Base-by-base conservation (phyloP, 495 filamentous ascomycete species). In the Immersiella caudata region DNA sequence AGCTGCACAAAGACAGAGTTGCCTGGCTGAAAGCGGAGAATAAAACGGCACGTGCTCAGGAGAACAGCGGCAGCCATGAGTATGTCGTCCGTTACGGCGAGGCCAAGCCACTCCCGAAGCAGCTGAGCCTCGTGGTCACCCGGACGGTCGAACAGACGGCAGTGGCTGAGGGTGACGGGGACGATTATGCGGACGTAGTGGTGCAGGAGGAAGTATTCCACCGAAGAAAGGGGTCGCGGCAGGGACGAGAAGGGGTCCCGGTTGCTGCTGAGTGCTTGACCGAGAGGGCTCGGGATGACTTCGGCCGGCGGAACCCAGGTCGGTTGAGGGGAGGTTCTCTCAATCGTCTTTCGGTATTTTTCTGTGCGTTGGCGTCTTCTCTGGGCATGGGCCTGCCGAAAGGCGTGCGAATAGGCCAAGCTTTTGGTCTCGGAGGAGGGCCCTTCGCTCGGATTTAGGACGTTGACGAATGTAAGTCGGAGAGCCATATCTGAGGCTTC, bases 91-190 rank as follows among this genome's bases (percentile, higher is more conserved):
- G 60, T 64, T 21, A 68, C 64, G 60, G 66, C 60, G 29, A 68
- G 66, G 20, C 66, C 66, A 16, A 68, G 59, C 66, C 66, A 68
- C 58, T 68, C 66, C 49, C 66, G 66, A 20, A 68, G 59, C 36
- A 68, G 22, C 66, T 68, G 60, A 6, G 33, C 27, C 66, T 63
- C 46, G 60, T 68, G 59, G 60, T 64, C 66, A 46, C 60, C 66
- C 25, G 58, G 27, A 22, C 46, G 52, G 60, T 68, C 60, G 33
- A 68, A 64, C 20, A 68, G 58, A n/a, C 60, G 60, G 49, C 66
- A 68, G 60, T 63, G 66, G 27, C 66, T 50, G 55, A 68, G 36
- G 7, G 66, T 51, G 26, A 54, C 62, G 7, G 65, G 65, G 14
- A 67, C 36, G 29, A 67, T 26, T 18, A 67, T 58, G 36, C 55